These are phyloP conservation scores for Rozella allomycis DNA, from an alignment of 371 early-diverging fungal genomes.

Conservation along the genomic window DNA sequence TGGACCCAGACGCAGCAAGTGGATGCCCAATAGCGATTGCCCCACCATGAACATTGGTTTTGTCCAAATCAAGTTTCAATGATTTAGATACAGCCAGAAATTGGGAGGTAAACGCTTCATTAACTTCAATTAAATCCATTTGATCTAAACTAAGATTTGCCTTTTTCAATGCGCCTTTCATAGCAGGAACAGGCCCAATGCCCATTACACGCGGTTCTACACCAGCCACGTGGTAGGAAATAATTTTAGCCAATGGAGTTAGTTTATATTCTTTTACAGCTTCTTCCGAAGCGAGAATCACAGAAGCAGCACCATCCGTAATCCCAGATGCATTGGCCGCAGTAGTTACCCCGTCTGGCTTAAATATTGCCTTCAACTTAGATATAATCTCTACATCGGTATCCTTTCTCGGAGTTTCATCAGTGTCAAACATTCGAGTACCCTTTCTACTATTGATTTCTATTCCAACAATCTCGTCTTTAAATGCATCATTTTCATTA, in stretches of 20 bases:
- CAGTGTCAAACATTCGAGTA: constrained; percentile 31
- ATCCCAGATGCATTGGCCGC: constrained; percentile 92
- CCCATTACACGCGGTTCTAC: constrained; percentile 35
- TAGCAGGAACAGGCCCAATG: constrained; percentile 85
- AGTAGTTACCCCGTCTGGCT: constrained; percentile 70
- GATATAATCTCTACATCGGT: constrained; percentile 51
- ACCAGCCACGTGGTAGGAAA: constrained; percentile 63
- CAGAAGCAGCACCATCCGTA: constrained; percentile 81
- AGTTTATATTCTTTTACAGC: constrained; percentile 57
- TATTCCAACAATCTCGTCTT: constrained; percentile 66
- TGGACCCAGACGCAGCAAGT: constrained; percentile 81
- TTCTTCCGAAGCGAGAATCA: constrained; percentile 66
- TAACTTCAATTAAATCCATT: constrained; percentile 82
- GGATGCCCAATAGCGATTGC: constrained; percentile 88
- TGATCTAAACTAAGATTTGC: constrained; percentile 55
- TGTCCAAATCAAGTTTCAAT: constrained; percentile 50
- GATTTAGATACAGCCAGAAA: constrained; percentile 71
- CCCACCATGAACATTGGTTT: constrained; percentile 75
- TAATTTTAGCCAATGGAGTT: constrained; percentile 63
- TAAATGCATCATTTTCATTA: constrained; percentile 43
- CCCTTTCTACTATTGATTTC: constrained; percentile 56
- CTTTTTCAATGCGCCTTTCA: constrained; percentile 55
- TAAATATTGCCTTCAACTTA: constrained; percentile 69
- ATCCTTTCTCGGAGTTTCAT: constrained; percentile 77
- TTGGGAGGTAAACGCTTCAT: constrained; percentile 94